A percentile compares a stretch with the other conserved stretches of the same genome.
These are phyloP conservation scores for Penicillium brevicompactum DNA, from an alignment of 2,329 filamentous ascomycete species.

Conservation along the genomic window DNA sequence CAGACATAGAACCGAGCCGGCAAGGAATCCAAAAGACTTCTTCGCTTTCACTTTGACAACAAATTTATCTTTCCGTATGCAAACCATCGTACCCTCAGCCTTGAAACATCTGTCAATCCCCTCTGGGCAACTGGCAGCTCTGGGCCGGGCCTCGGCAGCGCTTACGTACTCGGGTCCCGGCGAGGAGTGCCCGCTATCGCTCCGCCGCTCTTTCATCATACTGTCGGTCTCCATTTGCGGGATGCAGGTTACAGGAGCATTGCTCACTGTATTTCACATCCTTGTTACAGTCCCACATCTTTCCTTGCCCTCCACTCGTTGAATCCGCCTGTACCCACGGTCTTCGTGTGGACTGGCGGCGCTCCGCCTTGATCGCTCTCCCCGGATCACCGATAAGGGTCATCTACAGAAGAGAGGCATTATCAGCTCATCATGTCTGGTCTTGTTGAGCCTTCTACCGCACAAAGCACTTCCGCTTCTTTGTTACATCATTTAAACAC, in stretches of 20 bases:
- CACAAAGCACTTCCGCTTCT: constrained; percentile 24
- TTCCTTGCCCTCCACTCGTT: neutral
- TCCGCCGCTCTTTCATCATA: constrained; percentile 8
- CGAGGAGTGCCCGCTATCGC: constrained; percentile 8
- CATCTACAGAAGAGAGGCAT: constrained; percentile 11
- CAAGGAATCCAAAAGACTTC: neutral
- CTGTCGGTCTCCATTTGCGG: constrained; percentile 2
- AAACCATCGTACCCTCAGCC: neutral
- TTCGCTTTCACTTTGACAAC: neutral
- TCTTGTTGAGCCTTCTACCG: constrained; percentile 16
- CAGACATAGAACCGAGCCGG: neutral
- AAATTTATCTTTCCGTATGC: too few species aligned
- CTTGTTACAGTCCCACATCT: neutral
- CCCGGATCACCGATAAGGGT: constrained; percentile 22
- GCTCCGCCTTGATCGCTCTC: constrained; percentile 17
- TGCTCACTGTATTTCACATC: constrained; percentile 15
- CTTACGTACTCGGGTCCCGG: constrained; percentile 19
- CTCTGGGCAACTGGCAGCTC: neutral
- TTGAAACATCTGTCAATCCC: neutral
- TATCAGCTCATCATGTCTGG: constrained; percentile 28
- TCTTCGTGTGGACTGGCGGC: neutral
- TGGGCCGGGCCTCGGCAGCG: neutral
- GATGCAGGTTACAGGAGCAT: constrained; percentile 17
- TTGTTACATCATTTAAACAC: constrained; percentile 24
- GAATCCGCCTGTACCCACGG: neutral